Percentiles rank a stretch among this genome's conserved stretches.
Conservation (phyloP, 371 early-diverging fungal species). For the Batrachochytrium dendrobatidis region DNA sequence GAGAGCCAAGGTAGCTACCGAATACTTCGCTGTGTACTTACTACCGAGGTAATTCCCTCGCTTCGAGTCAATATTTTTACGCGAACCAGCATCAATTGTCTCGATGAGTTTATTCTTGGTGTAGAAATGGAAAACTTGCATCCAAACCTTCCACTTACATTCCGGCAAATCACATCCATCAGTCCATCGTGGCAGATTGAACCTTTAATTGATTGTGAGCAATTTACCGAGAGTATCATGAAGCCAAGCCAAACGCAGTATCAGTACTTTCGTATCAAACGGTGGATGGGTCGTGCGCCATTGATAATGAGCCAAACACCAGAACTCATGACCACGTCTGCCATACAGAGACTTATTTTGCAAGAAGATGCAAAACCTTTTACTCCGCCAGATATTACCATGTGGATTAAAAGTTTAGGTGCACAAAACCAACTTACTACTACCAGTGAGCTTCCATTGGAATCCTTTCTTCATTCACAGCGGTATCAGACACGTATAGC, state of each 20-base stretch:
- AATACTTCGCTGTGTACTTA: constrained; percentile 52
- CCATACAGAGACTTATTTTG: constrained; percentile 26
- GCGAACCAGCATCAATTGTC: constrained; percentile 63
- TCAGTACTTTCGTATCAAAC: constrained; percentile 30
- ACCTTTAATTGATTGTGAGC: constrained; percentile 34
- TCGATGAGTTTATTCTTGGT: constrained; percentile 79
- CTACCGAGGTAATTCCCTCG: constrained; percentile 69
- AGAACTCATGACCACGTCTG: constrained; percentile 26
- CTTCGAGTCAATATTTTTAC: constrained; percentile 89
- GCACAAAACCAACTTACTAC: background rate
- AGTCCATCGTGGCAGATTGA: constrained; percentile 67
- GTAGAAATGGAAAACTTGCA: constrained; percentile 65
- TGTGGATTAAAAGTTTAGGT: constrained; percentile 17
- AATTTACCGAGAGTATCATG: background rate
- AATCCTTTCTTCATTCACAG: background rate
- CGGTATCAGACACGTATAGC: constrained; percentile 8
- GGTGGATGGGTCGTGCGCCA: constrained; percentile 3
- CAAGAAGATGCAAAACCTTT: constrained; percentile 15
- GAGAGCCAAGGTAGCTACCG: constrained; percentile 52
- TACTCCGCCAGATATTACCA: constrained; percentile 9
- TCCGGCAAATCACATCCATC: constrained; percentile 63
- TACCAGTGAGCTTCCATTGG: background rate
- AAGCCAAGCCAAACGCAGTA: constrained; percentile 26
- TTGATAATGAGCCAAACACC: constrained; percentile 8
- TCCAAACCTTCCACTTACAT: constrained; percentile 42